Evolutionary conservation across 2,329 filamentous ascomycete species (phyloP).

Genomic region (Colletotrichum endophyticum): DNA sequence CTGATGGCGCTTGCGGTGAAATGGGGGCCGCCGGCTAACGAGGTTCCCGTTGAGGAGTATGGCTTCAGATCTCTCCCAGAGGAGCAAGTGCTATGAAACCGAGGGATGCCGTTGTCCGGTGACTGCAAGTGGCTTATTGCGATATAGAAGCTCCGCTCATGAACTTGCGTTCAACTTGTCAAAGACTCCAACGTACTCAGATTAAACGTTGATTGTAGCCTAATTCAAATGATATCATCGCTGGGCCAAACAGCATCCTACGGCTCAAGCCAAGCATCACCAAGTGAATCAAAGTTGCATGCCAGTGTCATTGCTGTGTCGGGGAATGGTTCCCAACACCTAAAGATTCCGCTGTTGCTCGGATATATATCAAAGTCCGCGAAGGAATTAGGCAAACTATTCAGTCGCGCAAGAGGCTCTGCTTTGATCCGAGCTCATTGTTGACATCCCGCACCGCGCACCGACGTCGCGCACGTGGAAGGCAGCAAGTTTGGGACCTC

Average conservation of each 20-base stretch:
- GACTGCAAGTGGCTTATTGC: neutral
- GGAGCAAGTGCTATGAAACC: neutral
- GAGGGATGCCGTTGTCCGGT: neutral
- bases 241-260: neutral
- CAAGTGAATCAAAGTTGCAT: neutral
- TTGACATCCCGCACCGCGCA: neutral
- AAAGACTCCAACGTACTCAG: accelerated
- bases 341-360: neutral
- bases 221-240: neutral
- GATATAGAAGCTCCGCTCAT: neutral
- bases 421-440: neutral
- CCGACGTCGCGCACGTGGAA: neutral
- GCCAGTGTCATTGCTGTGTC: neutral
- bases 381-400: neutral
- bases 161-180: neutral
- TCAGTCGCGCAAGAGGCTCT: neutral
- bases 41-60: neutral
- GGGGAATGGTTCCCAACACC: neutral
- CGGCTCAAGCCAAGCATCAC: neutral
- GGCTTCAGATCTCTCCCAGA: neutral
- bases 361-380: neutral
- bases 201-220: neutral
- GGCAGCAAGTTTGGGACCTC: neutral
- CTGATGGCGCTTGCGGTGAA: neutral
- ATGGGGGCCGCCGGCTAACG: neutral